phyloP scores from a whole-genome alignment of 148 eudicot species.

The Rhododendron mucronatum region DNA sequence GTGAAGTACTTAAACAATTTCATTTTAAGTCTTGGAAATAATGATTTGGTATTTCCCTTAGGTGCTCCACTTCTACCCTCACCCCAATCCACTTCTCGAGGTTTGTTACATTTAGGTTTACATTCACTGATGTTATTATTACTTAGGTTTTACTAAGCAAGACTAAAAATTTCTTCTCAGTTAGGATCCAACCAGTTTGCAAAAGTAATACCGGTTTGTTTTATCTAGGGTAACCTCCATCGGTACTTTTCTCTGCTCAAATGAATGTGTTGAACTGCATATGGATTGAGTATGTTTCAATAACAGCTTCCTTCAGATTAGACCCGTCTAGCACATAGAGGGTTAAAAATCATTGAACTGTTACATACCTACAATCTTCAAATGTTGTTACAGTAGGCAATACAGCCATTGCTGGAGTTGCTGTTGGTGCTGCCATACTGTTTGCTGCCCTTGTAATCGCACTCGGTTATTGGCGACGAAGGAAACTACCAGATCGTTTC shows the following conservation, averaged over 20 bases:
- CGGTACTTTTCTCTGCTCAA: not conserved
- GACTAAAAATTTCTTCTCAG: too few species aligned
- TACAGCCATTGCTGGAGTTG: constrained; percentile 79
- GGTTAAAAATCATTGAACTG: not conserved
- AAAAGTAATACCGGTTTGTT: too few species aligned
- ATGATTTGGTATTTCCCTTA: constrained; percentile 21
- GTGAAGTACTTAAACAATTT: too few species aligned
- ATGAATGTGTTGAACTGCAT: not conserved
- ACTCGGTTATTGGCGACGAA: constrained; percentile 62
- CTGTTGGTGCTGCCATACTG: constrained; percentile 69
- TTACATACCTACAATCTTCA: not conserved
- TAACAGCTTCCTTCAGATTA: not conserved
- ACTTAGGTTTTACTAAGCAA: not conserved
- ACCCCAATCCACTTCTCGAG: constrained; percentile 36
- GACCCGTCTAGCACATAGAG: not conserved
- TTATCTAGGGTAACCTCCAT: not conserved
- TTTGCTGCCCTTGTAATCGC: constrained; percentile 70
- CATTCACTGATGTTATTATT: not conserved
- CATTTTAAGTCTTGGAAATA: constrained; percentile 12
- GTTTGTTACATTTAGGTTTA: constrained; percentile 18
- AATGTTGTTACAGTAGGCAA: constrained; percentile 34
- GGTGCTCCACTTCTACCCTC: constrained; percentile 25
- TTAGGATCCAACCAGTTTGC: too few species aligned
- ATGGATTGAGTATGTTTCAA: not conserved
- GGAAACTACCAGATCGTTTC: constrained; percentile 64